Base-by-base conservation (phyloP, 768 basidiomycete genomes). In the Boletus pseudopeckii region DNA sequence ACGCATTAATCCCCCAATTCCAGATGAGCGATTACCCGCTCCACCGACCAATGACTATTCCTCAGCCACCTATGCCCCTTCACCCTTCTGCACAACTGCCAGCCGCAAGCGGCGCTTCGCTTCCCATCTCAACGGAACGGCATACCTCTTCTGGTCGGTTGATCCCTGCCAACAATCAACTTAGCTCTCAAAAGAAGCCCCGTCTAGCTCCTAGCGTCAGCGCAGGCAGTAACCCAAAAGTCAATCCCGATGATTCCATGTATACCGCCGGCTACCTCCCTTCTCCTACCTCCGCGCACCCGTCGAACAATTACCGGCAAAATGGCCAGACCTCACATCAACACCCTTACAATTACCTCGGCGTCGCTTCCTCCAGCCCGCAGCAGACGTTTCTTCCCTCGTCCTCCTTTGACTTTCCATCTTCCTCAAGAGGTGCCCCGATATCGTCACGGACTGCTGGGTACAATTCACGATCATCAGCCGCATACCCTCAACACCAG, bases 61-160 rank as follows among this genome's bases (percentile, higher is more conserved):
- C 70, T 28, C 71, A 68, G 11, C 68, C 69, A 28, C 69, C 69
- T 3, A 66, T 72, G 56, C 64, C 69, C 2, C 59, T 63, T 15
- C 69, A 65, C 34, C 66, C 66, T 34, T 64, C 68, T 5, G 41
- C 66, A 2, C 70, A 65, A 42, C 50, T 70, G 26, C 58, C 64
- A 3, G 48, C 62, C 3, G 45, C 56, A 53, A 44, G 55, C 24
- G 44, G 57, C 5, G 55, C 52, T n/a, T 66, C 68, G 41, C 66
- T 73, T 52, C 70, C 71, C 15, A 39, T 73, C 38, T 71, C 69
- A 54, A 71, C 65, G 15, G 69, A 71, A 51, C 63, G 69, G 3
- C 71, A 70, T 37, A 62, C 69, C 40, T 63, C 68, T 55, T 62
- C 66, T 48, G 66, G 66, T 69, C 65, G 63, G 65, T 70, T 57